These are phyloP conservation scores for Phanerodontia chrysosporium DNA, from an alignment of 768 basidiomycete species.

Conservation along the genomic window DNA sequence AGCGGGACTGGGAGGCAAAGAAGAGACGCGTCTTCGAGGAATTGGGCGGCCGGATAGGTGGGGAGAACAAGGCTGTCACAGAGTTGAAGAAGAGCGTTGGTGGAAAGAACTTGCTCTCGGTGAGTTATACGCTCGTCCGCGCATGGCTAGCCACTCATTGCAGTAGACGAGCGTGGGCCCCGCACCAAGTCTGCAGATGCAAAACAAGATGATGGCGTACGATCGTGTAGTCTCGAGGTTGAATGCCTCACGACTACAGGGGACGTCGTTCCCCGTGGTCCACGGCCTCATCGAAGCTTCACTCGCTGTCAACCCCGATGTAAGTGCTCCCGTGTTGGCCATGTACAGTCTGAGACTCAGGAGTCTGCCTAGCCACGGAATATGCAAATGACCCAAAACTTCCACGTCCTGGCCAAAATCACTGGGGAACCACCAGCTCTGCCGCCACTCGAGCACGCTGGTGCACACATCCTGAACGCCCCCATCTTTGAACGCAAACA, in stretches of 20 bases:
- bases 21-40: constrained; percentile 90
- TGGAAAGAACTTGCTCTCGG: constrained; percentile 51
- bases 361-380: constrained; percentile 33
- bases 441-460: constrained; percentile 73
- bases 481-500: constrained; percentile 79
- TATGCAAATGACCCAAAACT: constrained; percentile 63
- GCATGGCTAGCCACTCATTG: constrained; percentile 2
- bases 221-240: constrained; percentile 77
- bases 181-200: constrained; percentile 71
- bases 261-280: constrained; percentile 71
- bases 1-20: constrained; percentile 84
- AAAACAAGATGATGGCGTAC: constrained; percentile 95
- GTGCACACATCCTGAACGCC: constrained; percentile 79
- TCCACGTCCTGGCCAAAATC: constrained; percentile 73
- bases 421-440: constrained; percentile 71
- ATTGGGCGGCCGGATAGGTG: constrained; percentile 63
- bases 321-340: constrained; percentile 28
- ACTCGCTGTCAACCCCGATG: constrained; percentile 52
- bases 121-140: constrained; percentile 30
- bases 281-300: constrained; percentile 70
- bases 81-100: constrained; percentile 63
- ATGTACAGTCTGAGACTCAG: background rate
- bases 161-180: constrained; percentile 43
- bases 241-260: constrained; percentile 68
- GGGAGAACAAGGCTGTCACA: constrained; percentile 48